These are phyloP conservation scores for Parathielavia appendiculata DNA, from an alignment of 495 filamentous ascomycete genomes.

Conservation along the genomic window DNA sequence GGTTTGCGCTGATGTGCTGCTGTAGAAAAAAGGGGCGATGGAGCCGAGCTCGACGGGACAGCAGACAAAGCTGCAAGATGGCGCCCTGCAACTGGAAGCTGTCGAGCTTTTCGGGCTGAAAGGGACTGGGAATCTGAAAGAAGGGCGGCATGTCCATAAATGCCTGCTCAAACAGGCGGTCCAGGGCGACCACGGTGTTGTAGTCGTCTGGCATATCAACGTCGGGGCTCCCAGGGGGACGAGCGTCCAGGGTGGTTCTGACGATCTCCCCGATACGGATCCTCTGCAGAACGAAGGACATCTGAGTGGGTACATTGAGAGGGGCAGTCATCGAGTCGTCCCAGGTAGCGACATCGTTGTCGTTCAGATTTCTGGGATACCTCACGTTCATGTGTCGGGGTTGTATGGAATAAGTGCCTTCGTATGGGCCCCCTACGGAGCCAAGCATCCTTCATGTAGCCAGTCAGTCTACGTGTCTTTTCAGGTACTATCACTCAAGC, in stretches of 20 bases:
- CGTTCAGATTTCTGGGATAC: slow-evolving; percentile 44
- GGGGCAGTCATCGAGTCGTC: slow-evolving; percentile 35
- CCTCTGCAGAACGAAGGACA: slow-evolving; percentile 45
- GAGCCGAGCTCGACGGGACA: slow-evolving; percentile 23
- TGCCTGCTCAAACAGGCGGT: slow-evolving; percentile 20
- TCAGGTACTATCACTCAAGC: neutral
- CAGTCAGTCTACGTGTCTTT: neutral
- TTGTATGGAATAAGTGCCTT: slow-evolving; percentile 40
- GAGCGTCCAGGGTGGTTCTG: slow-evolving; percentile 39
- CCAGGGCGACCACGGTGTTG: slow-evolving; percentile 15
- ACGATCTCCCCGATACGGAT: slow-evolving; percentile 44
- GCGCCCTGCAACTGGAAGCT: slow-evolving; percentile 17
- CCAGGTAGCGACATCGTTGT: slow-evolving; percentile 35
- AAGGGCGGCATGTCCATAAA: slow-evolving; percentile 17
- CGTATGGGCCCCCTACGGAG: slow-evolving; percentile 33
- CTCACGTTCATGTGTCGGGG: slow-evolving; percentile 42
- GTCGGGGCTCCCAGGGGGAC: slow-evolving; percentile 12
- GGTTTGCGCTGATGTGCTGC: neutral
- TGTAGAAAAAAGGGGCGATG: slow-evolving; percentile 25
- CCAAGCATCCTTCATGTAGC: slow-evolving; percentile 37
- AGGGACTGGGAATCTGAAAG: slow-evolving; percentile 8
- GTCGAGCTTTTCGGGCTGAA: slow-evolving; percentile 5
- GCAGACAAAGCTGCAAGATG: slow-evolving; percentile 18
- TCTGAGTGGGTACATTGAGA: slow-evolving; percentile 37
- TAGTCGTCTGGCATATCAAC: slow-evolving; percentile 18